Evolutionary conservation across 2,329 filamentous ascomycete species (phyloP), one percentile per base, ranked within the genome.

Genomic region (Cercospora sp.): DNA sequence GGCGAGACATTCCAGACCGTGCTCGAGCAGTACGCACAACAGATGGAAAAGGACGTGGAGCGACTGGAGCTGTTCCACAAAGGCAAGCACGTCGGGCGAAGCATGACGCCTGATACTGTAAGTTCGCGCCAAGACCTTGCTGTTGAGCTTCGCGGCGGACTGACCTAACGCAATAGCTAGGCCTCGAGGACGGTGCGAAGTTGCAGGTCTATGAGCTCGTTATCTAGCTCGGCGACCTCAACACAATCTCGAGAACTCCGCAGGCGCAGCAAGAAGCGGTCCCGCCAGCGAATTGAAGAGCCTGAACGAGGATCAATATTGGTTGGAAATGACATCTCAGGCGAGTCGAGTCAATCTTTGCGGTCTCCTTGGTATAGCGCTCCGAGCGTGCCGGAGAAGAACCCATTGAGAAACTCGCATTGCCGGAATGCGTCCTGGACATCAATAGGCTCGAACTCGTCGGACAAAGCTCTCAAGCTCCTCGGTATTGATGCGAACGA

Each of bases 121-220:
- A 65, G 67, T 63, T 30, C 30, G 42, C n/a, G 23, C 48, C 33
- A 36, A 20, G 23, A 12, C 5, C 16, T 20, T 39, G 36, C 16
- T 33, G 23, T 51, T 12, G 55, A 51, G 42, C 39, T 57, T 51
- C 36, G 30, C 23, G 48, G 48, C 48, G 36, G 20, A 58, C 67
- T 68, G 63, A 68, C 63, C 23, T 45, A 63, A 64, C 62, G 30
- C 9, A 33, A 53, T 59, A 68, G 67, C 63, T 68, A 39, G 63
- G 63, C 30, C 59, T 68, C 10, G 67, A 66, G 53, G 59, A 65
- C 63, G 67, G 64, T 42, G 60, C 67, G 12, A 68, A 68, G 48
- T 33, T 68, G 23, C 63, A 68, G 28, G 53, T 68, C 59, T 68
- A 68, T 39, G 67, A 68, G 59, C 67, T 68, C 62, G 39, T 64